These are phyloP conservation scores for Picea glauca DNA, from an alignment of 75 land plant species.

Conservation along the genomic window DNA sequence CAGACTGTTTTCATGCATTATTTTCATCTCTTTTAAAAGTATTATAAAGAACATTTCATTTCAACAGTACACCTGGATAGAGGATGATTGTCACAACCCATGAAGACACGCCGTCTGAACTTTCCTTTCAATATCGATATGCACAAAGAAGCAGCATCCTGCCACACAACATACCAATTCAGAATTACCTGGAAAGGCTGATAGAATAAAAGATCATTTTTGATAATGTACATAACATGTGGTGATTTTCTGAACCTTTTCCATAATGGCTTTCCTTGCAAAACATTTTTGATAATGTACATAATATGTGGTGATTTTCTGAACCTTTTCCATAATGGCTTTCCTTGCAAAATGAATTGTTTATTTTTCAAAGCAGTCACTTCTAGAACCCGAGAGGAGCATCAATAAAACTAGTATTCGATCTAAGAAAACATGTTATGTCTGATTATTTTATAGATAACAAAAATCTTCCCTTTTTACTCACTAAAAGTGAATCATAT, in stretches of 20 bases:
- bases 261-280: background rate
- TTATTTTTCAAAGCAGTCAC: background rate
- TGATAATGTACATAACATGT: background rate
- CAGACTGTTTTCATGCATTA: background rate
- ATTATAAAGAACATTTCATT: background rate
- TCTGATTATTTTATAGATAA: background rate
- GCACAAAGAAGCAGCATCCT: conserved; percentile 97
- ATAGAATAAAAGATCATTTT: background rate
- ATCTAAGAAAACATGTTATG: background rate
- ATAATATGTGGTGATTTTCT: background rate
- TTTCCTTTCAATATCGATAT: conserved; percentile 65
- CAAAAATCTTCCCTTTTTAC: background rate
- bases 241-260: background rate
- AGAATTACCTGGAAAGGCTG: background rate
- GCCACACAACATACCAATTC: conserved; percentile 11
- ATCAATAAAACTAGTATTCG: background rate
- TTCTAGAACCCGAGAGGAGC: background rate
- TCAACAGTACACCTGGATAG: conserved; percentile 75
- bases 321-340: background rate
- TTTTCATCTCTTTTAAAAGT: background rate
- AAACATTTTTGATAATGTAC: background rate
- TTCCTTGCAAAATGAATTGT: background rate
- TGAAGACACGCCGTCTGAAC: conserved; percentile 55
- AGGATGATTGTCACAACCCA: conserved; percentile 96
- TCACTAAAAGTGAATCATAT: too few relatives aligned